Evolutionary conservation across 306 rosid genomes (phyloP), one percentile per base, ranked within the genome.

Genomic region (Lithocarpus polystachyus): DNA sequence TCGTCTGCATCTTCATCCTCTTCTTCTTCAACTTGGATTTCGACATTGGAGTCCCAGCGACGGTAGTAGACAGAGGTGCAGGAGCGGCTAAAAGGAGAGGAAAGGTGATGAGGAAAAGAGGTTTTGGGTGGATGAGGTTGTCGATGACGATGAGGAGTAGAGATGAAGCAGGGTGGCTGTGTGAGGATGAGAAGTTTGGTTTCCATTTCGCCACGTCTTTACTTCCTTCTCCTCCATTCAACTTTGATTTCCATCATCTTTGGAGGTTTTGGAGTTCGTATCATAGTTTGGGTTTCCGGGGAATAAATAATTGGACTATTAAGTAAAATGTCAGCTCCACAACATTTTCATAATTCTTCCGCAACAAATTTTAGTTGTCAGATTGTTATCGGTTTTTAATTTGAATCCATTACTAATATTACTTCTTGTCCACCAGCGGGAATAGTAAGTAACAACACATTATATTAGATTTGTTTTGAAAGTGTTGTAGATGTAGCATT

Each of bases 41-140:
- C 95, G 43, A 93, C 93, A 72, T 88, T 93, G 74, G 98, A 90
- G 53, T 93, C 92, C 94, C 93, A 91, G 59, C 92, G 95, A 1
- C 92, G 96, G 89, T 82, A 87, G 55, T 79, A 82, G 76, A 83
- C 59, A 67, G 91, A 62, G 53, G 53, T 48, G 75, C 75, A 89
- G 74, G 83, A 83, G 82, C 76, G 67, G 56, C 84, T 88, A 75
- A 48, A 78, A n/a, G 20, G 82, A 56, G 17, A 65, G 74, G 68
- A 43, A 57, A 1, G 77, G 29, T 53, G 15, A 29, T 43, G 12
- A 24, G 82, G 59, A 48, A 13, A 13, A 48, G 53, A 48, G 67
- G 76, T 56, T 74, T 51, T 71, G 78, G 82, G 79, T 33, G 77
- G 92, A 87, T 91, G 84, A 81, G 89, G 90, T 84, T 80, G 72